Evolutionary conservation across 805 yeast species (phyloP), one percentile per base, ranked within the genome.

Genomic region (Saccharomycopsis babjevae): DNA sequence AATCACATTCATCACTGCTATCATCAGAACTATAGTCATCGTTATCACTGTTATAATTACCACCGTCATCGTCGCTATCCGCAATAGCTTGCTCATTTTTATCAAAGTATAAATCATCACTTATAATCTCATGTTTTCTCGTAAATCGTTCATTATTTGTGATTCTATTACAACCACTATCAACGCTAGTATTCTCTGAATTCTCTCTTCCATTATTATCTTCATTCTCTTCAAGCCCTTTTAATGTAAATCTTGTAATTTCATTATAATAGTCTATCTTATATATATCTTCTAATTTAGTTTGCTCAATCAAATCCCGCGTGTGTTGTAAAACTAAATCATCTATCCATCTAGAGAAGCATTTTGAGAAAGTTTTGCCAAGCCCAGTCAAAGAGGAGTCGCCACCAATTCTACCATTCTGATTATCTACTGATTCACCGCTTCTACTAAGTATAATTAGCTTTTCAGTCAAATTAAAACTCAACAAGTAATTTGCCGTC

Each of bases 371-470:
- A 67, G 78, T 83, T 20, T 72, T 71, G 40, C 99, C 99, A 57
- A 97, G 81, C 61, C 79, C 77, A 0, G 97, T 93, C 50, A 93
- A 74, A n/a, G 77, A 76, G 0, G 97, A 86, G 71, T 93, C 94
- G 25, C 99, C 99, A 11, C 99, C 98, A 66, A 93, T 90, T 59
- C 83, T 78, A 5, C 99, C 99, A 57, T 75, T 69, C 20, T 89
- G 85, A 70, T 93, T 93, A 70, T 91, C 97, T 39, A 80, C 79
- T 65, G 92, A 84, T 73, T 93, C 98, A 57, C 99, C 99, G 69
- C 92, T 97, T 64, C 99, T 82, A 1, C 97, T 86, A 64, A 93
- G 87, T 91, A 97, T 93, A 58, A 93, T 91, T 71, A 92, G 96
- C 63, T 97, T 80, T 70, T 89, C 94, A 61, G 86, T 81, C 52